Base-by-base conservation (phyloP, 306 rosid genomes). In the Alnus glutinosa region DNA sequence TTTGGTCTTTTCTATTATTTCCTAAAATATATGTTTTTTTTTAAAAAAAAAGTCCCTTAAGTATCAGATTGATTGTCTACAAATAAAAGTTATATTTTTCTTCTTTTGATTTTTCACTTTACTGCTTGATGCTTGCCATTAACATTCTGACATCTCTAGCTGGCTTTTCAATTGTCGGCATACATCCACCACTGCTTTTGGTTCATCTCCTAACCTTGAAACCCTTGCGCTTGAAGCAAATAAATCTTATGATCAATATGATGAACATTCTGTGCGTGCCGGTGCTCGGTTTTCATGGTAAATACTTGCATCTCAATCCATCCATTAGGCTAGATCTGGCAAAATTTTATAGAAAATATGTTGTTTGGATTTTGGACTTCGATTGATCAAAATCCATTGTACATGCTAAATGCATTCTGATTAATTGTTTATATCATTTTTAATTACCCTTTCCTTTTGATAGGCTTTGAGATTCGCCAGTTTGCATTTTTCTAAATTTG, bases 171-270 rank as follows among this genome's bases (percentile, higher is more conserved):
- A 74, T 66, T 88, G 39, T 77, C 81, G 87, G 98, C 81, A 62
- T 90, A 73, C 98, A 88, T 80, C 99, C 99, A 75, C 98, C 98
- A 67, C 99, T 89, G 96, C 99, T 46, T 96, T 96, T 77, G 99
- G 99, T 57, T 96, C 99, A 73, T 96, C 97, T 77, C 97, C 97
- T 79, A 96, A 93, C 89, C 98, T 96, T 47, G 99, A 93, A 87
- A 97, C 96, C 71, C 90, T 93, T 66, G 94, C 94, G 77, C 98
- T 91, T 80, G 96, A 89, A 76, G 90, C 88, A 77, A 86, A 74
- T 76, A 79, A 79, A 11, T 70, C 82, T 73, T 83, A 86, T 75
- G 93, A 75, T 79, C 74, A 81, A 28, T 92, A 87, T 75, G 96
- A 76, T 72, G 97, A 96, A 68, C 83, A 84, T 37, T 89, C 96